These are phyloP conservation scores for Exophiala oligosperma DNA, from an alignment of 2,329 filamentous ascomycete genomes.

Conservation along the genomic window DNA sequence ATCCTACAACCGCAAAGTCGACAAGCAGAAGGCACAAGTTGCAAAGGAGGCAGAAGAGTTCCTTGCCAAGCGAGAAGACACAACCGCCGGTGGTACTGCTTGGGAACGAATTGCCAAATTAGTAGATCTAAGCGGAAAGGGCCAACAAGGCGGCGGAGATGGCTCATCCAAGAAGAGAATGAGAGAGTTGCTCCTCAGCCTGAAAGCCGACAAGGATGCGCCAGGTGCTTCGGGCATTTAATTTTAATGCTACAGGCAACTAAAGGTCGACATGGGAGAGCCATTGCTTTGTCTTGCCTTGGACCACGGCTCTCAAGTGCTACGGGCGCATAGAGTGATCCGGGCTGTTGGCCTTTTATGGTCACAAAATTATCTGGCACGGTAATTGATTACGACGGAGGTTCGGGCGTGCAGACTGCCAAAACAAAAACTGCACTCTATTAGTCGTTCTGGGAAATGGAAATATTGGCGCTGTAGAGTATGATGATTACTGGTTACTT, in stretches of 20 bases:
- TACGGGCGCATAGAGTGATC: not conserved
- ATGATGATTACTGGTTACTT: not conserved
- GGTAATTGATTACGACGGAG: not conserved
- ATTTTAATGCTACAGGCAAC: not conserved
- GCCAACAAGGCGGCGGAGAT: conserved; percentile 73
- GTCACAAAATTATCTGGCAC: not conserved
- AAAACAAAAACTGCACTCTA: not conserved
- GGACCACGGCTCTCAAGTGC: not conserved
- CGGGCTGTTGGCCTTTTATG: not conserved
- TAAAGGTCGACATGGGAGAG: not conserved
- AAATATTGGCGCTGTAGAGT: not conserved
- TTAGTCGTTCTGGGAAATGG: not conserved
- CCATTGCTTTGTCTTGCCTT: not conserved
- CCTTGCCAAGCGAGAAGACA: conserved; percentile 83
- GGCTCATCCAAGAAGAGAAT: conserved; percentile 96
- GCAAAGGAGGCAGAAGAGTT: conserved; percentile 93
- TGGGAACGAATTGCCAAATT: conserved; percentile 98
- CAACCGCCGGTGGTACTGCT: conserved; percentile 89
- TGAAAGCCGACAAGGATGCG: conserved; percentile 93
- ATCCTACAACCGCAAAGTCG: conserved; percentile 97
- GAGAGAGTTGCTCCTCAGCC: conserved; percentile 79
- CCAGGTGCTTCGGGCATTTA: conserved; percentile 57
- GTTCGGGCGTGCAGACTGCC: not conserved
- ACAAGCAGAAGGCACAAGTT: conserved; percentile 87
- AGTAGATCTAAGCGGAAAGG: conserved; percentile 96